Evolutionary conservation across 1,284 basidiomycete genomes (phyloP).

Genomic region (Moesziomyces parantarcticus): DNA sequence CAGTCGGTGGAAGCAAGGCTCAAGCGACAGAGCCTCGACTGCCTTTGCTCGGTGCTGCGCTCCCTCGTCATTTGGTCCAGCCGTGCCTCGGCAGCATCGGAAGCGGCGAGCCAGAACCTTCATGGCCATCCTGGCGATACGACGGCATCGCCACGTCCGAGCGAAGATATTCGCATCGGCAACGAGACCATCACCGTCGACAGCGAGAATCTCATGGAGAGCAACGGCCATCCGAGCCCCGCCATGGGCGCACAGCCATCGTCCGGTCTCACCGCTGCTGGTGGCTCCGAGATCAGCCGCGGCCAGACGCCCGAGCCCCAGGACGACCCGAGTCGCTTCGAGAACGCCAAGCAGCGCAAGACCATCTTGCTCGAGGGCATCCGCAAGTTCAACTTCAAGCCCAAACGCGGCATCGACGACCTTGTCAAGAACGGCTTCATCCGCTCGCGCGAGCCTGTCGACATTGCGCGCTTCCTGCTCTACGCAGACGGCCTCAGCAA

Average conservation of each 20-base stretch:
- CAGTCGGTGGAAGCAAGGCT: conserved; percentile 62
- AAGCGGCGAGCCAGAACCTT: conserved; percentile 21
- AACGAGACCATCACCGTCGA: conserved; percentile 52
- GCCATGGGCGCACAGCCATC: conserved; percentile 7
- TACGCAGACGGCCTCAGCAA: conserved; percentile 94
- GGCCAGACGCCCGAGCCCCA: conserved; percentile 45
- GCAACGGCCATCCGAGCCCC: conserved; percentile 23
- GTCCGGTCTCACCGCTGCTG: conserved; percentile 10
- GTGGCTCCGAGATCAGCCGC: conserved; percentile 22
- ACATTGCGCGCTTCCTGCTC: conserved; percentile 88
- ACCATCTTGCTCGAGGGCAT: conserved; percentile 94
- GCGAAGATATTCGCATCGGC: conserved; percentile 51
- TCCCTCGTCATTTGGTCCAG: conserved; percentile 64
- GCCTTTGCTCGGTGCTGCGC: conserved; percentile 65
- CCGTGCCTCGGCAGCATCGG: conserved; percentile 26
- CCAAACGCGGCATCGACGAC: conserved; percentile 86
- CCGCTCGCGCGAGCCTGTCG: conserved; percentile 77
- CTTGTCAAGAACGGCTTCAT: conserved; percentile 91
- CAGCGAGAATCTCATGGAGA: conserved; percentile 46
- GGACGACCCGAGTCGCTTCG: conserved; percentile 93
- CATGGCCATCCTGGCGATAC: conserved; percentile 16
- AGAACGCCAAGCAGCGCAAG: conserved; percentile 96
- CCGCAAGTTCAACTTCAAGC: conserved; percentile 98
- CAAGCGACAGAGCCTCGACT: conserved; percentile 65
- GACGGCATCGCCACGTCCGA: conserved; percentile 41